Base-by-base conservation (phyloP, 306 rosid species). In the Vicia faba region DNA sequence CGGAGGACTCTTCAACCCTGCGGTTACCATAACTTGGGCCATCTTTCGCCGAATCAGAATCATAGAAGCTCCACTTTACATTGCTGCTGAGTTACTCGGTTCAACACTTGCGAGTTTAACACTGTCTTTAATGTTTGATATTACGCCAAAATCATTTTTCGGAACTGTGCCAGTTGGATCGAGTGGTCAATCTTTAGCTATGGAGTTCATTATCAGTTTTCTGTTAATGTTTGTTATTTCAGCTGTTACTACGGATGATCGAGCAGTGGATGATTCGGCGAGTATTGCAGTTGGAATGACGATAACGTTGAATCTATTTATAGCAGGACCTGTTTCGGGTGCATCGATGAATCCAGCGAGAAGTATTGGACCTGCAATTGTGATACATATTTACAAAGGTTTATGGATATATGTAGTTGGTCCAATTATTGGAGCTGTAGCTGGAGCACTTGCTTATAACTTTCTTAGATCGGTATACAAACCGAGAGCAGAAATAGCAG, bases 291-390 rank as follows among this genome's bases (percentile, higher is more conserved):
- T 51, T 51, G 58, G 58, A 11, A 51, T 51, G 58, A 51, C 58
- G 5, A 19, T 51, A 20, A 51, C 13, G 29, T 51, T 51, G 58
- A 51, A 51, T 20, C 58, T 51, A 1, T 51, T 51, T 3, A 51
- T 51, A 1, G 58, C 58, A 0, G 58, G 89, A 58, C 76, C 76
- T 3, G 68, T 82, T 6, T 78, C 91, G 0, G 89, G 96, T 0
- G 86, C 80, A 8, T 88, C 91, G 0, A 84, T 86, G 91, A 88
- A 86, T 54, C 96, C 96, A 16, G 89, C 75, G 46, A 54, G 87
- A 61, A 88, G 79, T 10, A 28, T 85, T 39, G 96, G 85, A 2
- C 89, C 86, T 3, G 86, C 89, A 0, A 12, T 88, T 2, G 75
- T 87, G 11, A 19, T 75, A 0, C 76, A 67, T 5, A 62, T 77